These are phyloP conservation scores for Acanthamoeba castellanii DNA, from an alignment of 208 protist species.

Conservation along the genomic window DNA sequence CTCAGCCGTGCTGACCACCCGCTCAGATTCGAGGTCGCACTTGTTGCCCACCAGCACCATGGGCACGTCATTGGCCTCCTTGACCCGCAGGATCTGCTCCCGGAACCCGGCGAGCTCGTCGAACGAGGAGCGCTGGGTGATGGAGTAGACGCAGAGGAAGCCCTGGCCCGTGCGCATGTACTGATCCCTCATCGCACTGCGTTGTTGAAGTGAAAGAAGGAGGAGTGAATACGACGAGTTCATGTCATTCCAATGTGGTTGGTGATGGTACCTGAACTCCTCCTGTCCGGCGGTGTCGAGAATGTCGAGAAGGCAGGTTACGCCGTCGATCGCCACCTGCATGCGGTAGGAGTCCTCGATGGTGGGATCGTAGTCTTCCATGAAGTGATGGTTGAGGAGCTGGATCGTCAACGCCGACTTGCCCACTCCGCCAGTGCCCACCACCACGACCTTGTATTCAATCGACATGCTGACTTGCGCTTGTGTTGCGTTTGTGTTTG, in stretches of 20 bases:
- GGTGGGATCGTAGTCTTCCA: conserved; percentile 81
- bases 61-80: no score
- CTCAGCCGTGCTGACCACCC: conserved; percentile 81
- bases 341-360: conserved; percentile 24
- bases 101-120: no score
- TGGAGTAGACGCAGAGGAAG: no score
- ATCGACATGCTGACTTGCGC: neutral
- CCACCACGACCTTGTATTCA: conserved; percentile 48
- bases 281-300: conserved; percentile 36
- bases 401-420: conserved; percentile 88
- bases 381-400: conserved; percentile 88
- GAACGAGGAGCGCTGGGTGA: no score
- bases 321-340: conserved; percentile 9
- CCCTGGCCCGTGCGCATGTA: no score
- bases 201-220: neutral
- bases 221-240: no score
- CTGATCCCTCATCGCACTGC: conserved; percentile 53
- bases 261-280: neutral
- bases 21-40: conserved; percentile 85
- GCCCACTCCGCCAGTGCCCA: conserved; percentile 86
- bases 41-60: conserved; percentile 89
- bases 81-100: no score
- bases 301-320: neutral
- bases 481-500: no score
- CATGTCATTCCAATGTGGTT: no score